Conservation (phyloP, 2,329 filamentous ascomycete species). For the Cercospora sp. region DNA sequence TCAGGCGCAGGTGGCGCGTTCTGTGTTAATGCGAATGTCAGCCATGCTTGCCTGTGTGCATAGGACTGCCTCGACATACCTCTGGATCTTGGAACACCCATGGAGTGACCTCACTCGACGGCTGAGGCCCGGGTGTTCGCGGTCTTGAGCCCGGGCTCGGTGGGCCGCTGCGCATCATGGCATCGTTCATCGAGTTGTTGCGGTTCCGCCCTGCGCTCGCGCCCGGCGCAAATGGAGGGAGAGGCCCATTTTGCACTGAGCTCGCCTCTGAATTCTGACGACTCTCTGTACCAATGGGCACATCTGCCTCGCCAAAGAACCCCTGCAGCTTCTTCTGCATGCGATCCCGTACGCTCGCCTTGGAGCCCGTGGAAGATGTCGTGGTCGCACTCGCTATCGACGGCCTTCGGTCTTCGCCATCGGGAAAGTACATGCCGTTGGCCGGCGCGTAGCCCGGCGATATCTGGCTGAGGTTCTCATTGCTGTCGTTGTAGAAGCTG, state of each 20-base stretch:
- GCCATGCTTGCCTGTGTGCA: conserved; percentile 11
- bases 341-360: conserved; percentile 67
- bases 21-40: conserved; percentile 21
- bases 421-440: conserved; percentile 52
- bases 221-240: conserved; percentile 55
- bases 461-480: conserved; percentile 67
- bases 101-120: conserved; percentile 85
- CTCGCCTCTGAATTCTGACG: conserved; percentile 65
- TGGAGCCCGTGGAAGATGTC: conserved; percentile 81
- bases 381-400: conserved; percentile 87
- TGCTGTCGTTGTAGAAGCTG: conserved; percentile 67
- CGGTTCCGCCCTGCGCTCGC: conserved; percentile 61
- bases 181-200: conserved; percentile 77
- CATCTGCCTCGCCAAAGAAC: conserved; percentile 85
- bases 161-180: conserved; percentile 54
- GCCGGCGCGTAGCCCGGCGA: conserved; percentile 68
- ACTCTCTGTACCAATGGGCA: conserved; percentile 58
- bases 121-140: conserved; percentile 62
- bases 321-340: conserved; percentile 81
- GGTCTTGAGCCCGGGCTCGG: conserved; percentile 77
- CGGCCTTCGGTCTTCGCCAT: conserved; percentile 75
- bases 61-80: conserved; percentile 26
- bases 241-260: conserved; percentile 38
- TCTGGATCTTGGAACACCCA: conserved; percentile 75
- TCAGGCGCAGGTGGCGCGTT: conserved; percentile 32